phyloP scores from a whole-genome alignment of 163 green algal genomes.

The Chloromonas sp. region DNA sequence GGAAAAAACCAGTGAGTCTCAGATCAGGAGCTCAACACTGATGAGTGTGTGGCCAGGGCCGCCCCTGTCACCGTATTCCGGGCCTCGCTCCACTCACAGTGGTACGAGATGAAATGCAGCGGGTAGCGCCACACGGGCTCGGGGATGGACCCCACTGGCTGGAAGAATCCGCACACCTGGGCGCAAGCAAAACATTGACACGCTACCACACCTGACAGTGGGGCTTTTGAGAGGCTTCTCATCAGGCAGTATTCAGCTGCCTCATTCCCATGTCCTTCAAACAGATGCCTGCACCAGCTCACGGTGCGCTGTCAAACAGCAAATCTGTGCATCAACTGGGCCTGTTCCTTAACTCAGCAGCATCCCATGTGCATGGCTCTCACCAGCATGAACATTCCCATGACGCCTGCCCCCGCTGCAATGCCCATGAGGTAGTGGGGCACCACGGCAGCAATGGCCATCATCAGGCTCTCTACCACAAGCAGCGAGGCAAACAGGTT shows the following conservation, averaged over 20 bases:
- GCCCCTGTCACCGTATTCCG: neutral
- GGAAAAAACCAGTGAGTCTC: neutral
- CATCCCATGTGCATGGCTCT: neutral
- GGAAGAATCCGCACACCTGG: conserved; percentile 53
- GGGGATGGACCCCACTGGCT: conserved; percentile 47
- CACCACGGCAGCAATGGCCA: conserved; percentile 54
- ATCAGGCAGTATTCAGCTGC: no score
- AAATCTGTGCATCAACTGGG: no score
- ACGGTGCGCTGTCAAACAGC: no score
- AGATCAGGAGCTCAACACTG: no score
- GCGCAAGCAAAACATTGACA: no score
- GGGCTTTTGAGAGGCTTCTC: no score
- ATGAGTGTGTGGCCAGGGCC: no score
- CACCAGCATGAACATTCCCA: conserved; percentile 62
- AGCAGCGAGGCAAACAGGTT: conserved; percentile 44
- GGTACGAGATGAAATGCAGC: conserved; percentile 59
- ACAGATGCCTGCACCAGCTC: no score
- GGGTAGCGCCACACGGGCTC: conserved; percentile 59
- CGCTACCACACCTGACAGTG: no score
- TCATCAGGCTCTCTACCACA: conserved; percentile 48
- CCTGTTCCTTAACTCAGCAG: no score
- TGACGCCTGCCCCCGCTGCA: conserved; percentile 46
- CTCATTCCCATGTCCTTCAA: no score
- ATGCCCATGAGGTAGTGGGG: conserved; percentile 69
- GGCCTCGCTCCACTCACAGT: conserved; percentile 36